These are phyloP conservation scores for Auricularia sp. DNA, from an alignment of 768 basidiomycete species.

Conservation along the genomic window DNA sequence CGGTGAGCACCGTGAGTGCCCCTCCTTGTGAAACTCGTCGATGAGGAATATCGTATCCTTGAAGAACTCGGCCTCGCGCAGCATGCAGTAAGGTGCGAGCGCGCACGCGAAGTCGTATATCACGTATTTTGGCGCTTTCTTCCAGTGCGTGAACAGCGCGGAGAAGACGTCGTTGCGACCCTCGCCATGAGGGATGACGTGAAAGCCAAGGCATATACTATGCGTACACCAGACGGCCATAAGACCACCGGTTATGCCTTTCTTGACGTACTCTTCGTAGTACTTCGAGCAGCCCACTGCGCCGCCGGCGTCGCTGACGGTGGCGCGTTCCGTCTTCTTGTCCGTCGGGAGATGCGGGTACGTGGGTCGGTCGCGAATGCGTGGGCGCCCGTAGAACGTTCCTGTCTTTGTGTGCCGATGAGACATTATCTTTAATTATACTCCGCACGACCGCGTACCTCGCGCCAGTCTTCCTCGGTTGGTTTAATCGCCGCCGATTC, in stretches of 20 bases:
- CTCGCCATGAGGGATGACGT: conserved; percentile 24
- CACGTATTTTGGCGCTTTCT: conserved; percentile 18
- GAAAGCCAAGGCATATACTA: not conserved
- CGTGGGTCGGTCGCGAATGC: not conserved
- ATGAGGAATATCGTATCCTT: conserved; percentile 24
- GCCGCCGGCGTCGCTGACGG: not conserved
- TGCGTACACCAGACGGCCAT: not conserved
- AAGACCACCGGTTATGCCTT: not conserved
- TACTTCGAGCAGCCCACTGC: not conserved
- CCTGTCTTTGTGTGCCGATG: not conserved
- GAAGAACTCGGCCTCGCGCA: conserved; percentile 21
- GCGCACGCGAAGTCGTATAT: conserved; percentile 26
- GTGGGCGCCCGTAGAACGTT: not conserved
- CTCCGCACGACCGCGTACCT: not conserved
- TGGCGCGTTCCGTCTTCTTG: not conserved
- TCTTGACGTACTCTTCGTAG: not conserved
- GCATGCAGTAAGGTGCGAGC: conserved; percentile 24
- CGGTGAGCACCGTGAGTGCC: conserved; percentile 23
- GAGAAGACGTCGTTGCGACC: conserved; percentile 31
- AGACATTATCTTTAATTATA: not conserved
- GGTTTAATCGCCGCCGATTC: not conserved
- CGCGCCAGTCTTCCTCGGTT: not conserved
- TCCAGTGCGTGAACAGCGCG: conserved; percentile 25
- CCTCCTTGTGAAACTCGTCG: conserved; percentile 24
- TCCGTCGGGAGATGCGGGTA: not conserved